These are phyloP conservation scores for Aspergillus sp. DNA, from an alignment of 2,329 filamentous ascomycete species.

Conservation along the genomic window DNA sequence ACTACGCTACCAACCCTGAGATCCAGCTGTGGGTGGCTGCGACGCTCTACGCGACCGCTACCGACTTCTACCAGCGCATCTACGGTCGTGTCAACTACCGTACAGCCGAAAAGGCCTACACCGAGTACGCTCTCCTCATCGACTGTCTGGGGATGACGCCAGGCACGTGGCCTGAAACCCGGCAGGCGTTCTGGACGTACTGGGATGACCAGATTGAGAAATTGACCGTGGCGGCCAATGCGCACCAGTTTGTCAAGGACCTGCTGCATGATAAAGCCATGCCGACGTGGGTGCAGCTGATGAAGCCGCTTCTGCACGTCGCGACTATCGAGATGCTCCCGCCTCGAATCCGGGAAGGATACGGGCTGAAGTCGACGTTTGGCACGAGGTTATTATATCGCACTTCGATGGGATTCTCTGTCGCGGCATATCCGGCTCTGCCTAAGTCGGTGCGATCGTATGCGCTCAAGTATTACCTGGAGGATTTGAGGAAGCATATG, in stretches of 20 bases:
- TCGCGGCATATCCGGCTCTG: constrained; percentile 29
- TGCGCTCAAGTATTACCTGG: constrained; percentile 27
- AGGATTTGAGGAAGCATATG: constrained; percentile 22
- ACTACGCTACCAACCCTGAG: constrained; percentile 15
- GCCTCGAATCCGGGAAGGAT: constrained; percentile 26
- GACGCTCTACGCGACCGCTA: constrained; percentile 31
- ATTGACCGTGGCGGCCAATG: constrained; percentile 23
- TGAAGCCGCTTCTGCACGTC: constrained; percentile 27
- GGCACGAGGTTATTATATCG: constrained; percentile 23
- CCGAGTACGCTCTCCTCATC: constrained; percentile 25
- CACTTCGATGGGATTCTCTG: constrained; percentile 26
- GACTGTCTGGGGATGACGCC: constrained; percentile 21
- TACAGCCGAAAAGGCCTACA: constrained; percentile 26
- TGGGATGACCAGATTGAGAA: constrained; percentile 28
- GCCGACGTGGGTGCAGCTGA: constrained; percentile 23
- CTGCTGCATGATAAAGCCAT: constrained; percentile 19
- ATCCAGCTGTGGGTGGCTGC: constrained; percentile 29
- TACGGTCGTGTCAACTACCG: constrained; percentile 27
- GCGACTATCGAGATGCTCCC: constrained; percentile 31
- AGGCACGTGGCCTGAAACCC: constrained; percentile 25
- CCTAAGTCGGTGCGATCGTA: constrained; percentile 24
- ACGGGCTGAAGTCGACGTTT: constrained; percentile 25
- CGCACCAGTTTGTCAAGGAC: constrained; percentile 24
- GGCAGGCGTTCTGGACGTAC: constrained; percentile 30
- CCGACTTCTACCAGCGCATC: constrained; percentile 33